phyloP scores from a whole-genome alignment of 331 rosid genomes.

The Stylosanthes scabra region DNA sequence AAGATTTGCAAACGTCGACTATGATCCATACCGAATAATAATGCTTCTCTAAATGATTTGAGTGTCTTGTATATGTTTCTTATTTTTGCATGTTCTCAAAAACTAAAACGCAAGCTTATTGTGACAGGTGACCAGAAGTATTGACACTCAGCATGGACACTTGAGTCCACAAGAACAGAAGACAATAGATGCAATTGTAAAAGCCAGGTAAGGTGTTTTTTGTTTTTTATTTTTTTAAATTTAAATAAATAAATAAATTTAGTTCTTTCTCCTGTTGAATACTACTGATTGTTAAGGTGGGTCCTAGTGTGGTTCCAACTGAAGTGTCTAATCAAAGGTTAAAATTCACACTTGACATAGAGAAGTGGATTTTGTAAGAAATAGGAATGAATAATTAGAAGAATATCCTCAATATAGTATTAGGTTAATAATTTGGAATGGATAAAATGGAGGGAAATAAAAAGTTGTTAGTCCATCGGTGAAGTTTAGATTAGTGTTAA shows the following conservation, averaged over 20 bases:
- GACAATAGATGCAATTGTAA: constrained; percentile 85
- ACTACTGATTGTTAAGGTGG: not conserved
- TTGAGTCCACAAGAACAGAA: constrained; percentile 81
- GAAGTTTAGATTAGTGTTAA: too few species aligned
- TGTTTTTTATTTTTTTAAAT: not conserved
- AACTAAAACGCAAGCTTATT: constrained; percentile 34
- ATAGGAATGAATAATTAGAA: too few species aligned
- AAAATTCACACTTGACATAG: too few species aligned
- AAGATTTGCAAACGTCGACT: too few species aligned
- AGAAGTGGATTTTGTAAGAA: too few species aligned
- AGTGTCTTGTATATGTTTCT: constrained; percentile 3
- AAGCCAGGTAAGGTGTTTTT: constrained; percentile 75
- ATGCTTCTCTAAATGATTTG: constrained; percentile 19
- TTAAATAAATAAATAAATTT: not conserved
- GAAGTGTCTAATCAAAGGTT: too few species aligned
- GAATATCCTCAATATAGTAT: too few species aligned
- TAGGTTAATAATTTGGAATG: too few species aligned
- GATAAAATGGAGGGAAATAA: too few species aligned
- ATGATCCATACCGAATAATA: too few species aligned
- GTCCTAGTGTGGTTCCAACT: too few species aligned
- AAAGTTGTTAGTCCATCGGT: too few species aligned
- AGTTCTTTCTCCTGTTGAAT: constrained; percentile 13
- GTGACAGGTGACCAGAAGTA: constrained; percentile 81
- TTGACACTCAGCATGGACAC: constrained; percentile 69
- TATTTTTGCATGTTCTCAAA: constrained; percentile 14